Evolutionary conservation across 495 filamentous ascomycete species (phyloP).

Genomic region (Penicillium samsonianum): DNA sequence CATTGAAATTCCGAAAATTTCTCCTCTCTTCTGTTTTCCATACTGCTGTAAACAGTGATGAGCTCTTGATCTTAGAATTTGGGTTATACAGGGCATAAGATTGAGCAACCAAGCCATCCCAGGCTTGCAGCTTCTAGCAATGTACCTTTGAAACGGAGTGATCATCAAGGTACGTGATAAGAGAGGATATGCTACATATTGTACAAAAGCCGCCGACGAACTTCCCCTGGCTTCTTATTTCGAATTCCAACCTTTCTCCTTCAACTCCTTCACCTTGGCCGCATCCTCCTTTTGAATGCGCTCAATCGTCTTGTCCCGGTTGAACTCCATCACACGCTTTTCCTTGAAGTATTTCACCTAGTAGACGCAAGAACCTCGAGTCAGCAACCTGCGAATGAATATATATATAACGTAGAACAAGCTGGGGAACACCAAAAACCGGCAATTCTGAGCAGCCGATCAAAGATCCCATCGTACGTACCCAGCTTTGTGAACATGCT

Average conservation of each 20-base stretch:
- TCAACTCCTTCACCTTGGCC: constrained; percentile 52
- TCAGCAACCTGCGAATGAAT: constrained; percentile 17
- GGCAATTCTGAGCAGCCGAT: not conserved
- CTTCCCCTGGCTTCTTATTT: constrained; percentile 4
- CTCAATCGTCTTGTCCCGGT: constrained; percentile 77
- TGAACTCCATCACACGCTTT: constrained; percentile 85
- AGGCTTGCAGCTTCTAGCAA: not conserved
- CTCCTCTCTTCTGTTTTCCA: too few species aligned
- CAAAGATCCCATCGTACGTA: constrained; percentile 42
- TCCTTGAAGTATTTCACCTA: constrained; percentile 98
- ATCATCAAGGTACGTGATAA: constrained; percentile 25
- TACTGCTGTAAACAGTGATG: not conserved
- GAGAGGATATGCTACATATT: constrained; percentile 36
- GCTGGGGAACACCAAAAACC: constrained; percentile 9
- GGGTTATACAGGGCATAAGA: not conserved
- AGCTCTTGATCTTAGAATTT: not conserved
- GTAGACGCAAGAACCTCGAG: not conserved
- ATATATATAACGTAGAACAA: not conserved
- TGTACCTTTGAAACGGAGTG: constrained; percentile 7
- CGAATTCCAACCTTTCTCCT: constrained; percentile 47
- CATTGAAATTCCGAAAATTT: too few species aligned
- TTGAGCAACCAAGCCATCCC: not conserved
- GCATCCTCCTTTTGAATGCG: constrained; percentile 79
- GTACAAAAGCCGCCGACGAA: constrained; percentile 19
- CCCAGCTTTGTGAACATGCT: constrained; percentile 81